Evolutionary conservation across 495 filamentous ascomycete genomes (phyloP), one percentile per base, ranked within the genome.

Genomic region (Aspergillus bertholletiae): DNA sequence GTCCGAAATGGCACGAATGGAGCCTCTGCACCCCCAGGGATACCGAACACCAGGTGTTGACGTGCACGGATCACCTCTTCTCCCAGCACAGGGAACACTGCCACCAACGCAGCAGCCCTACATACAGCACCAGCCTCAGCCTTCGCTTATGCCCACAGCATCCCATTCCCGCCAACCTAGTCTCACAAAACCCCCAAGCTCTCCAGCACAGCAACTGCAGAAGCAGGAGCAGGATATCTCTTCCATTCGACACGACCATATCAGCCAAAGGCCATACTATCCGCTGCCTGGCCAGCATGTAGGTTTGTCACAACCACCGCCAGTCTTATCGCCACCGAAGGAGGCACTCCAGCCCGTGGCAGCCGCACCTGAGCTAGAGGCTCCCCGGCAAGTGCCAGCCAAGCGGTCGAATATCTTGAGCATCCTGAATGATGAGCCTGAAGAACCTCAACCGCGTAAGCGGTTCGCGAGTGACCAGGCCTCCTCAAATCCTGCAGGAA

Each of bases 381-480:
- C 71, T 28, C 67, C 78, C 46, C 71, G 72, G 27, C 76, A 77
- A 39, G 75, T 77, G 22, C 76, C 73, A 39, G 79, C 79, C 6
- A 84, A 84, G 54, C 78, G 76, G 26, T 84, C 81, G 15, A 84
- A 79, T 37, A 82, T 84, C 43, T 80, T 83, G 75, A 80, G 73
- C 24, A 75, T 84, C 46, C 63, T 84, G 24, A 84, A 84, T 55
- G 79, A 81, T 35, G 81, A 84, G 50, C 77, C 81, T 0, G 76
- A 73, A 39, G 81, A 84, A 23, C 78, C 78, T 18, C 77, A 78
- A 49, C 78, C 78, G 18, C 66, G 74, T 12, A 84, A 82, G 54
- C 74, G 78, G 5, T 72, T 75, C 54, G 73, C 74, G 39, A 69
- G 66, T 47, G 73, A 78, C 20, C 68, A 71, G 45, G 56, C 53